These are phyloP conservation scores for Chrysoporthe puriensis DNA, from an alignment of 2,329 filamentous ascomycete genomes.

Conservation along the genomic window DNA sequence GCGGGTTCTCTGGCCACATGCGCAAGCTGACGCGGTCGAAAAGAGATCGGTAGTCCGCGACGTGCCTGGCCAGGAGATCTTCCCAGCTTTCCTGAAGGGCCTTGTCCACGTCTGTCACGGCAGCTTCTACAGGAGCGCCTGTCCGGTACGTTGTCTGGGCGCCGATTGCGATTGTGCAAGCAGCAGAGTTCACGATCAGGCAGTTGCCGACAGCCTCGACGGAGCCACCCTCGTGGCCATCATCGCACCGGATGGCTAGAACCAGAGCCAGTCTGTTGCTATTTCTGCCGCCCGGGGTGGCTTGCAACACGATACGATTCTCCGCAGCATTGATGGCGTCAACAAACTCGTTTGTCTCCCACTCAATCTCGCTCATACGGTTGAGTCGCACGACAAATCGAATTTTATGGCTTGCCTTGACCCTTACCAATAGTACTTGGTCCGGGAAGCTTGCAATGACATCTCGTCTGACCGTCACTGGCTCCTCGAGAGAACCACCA, in stretches of 20 bases:
- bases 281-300: constrained; percentile 42
- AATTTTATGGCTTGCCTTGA: constrained; percentile 29
- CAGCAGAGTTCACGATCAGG: constrained; percentile 41
- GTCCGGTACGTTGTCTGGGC: constrained; percentile 46
- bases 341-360: constrained; percentile 49
- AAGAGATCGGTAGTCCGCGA: constrained; percentile 32
- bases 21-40: constrained; percentile 33
- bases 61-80: constrained; percentile 30
- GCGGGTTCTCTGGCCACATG: constrained; percentile 33
- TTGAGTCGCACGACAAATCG: constrained; percentile 38
- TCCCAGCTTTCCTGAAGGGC: constrained; percentile 32
- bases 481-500: not conserved
- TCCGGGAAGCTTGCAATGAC: constrained; percentile 32
- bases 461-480: constrained; percentile 26
- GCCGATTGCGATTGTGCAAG: constrained; percentile 42
- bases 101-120: constrained; percentile 34
- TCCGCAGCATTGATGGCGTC: constrained; percentile 39
- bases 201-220: constrained; percentile 40
- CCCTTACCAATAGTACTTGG: constrained; percentile 27
- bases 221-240: constrained; percentile 32
- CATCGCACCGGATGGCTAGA: constrained; percentile 36
- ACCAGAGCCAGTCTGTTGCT: constrained; percentile 41
- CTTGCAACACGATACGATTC: constrained; percentile 40
- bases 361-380: constrained; percentile 46
- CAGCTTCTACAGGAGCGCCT: constrained; percentile 34